Evolutionary conservation across 148 eudicot species (phyloP).

Genomic region (Fagopyrum homotropicum): DNA sequence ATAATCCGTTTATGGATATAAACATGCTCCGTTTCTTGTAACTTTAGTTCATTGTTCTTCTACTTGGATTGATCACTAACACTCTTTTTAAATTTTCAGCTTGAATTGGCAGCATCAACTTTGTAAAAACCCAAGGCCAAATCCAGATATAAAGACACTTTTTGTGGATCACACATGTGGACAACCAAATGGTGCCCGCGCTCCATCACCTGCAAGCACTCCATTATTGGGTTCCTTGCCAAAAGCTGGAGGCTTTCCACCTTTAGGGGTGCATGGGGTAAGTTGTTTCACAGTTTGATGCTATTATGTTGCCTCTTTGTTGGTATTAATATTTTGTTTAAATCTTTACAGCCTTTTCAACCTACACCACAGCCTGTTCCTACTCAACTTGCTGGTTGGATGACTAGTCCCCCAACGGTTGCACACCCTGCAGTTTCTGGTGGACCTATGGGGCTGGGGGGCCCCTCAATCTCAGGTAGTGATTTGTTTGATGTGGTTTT

Average conservation of each 20-base stretch:
- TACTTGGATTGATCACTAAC: background rate
- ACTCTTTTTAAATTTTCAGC: constrained; percentile 31
- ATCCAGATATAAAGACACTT: constrained; percentile 74
- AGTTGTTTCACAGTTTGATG: constrained; percentile 15
- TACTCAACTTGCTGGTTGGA: constrained; percentile 90
- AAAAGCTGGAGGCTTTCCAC: constrained; percentile 83
- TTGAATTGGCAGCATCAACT: constrained; percentile 91
- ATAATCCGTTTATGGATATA: background rate
- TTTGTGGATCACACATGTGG: constrained; percentile 83
- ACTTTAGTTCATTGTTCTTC: background rate
- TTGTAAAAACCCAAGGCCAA: constrained; percentile 64
- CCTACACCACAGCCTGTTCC: constrained; percentile 56
- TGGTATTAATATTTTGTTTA: constrained; percentile 11
- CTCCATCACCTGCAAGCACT: constrained; percentile 50
- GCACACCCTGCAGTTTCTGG: constrained; percentile 72
- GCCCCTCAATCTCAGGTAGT: constrained; percentile 67
- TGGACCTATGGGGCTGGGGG: constrained; percentile 76
- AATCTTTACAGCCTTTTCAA: constrained; percentile 65
- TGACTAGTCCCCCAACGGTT: constrained; percentile 70
- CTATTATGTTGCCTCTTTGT: constrained; percentile 5
- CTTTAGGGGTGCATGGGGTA: constrained; percentile 88
- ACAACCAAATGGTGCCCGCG: constrained; percentile 58
- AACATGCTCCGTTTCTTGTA: background rate
- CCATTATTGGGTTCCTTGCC: constrained; percentile 61
- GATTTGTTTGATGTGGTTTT: background rate